Evolutionary conservation across 768 basidiomycete species (phyloP).

Genomic region (Xerocomellus intermedius): DNA sequence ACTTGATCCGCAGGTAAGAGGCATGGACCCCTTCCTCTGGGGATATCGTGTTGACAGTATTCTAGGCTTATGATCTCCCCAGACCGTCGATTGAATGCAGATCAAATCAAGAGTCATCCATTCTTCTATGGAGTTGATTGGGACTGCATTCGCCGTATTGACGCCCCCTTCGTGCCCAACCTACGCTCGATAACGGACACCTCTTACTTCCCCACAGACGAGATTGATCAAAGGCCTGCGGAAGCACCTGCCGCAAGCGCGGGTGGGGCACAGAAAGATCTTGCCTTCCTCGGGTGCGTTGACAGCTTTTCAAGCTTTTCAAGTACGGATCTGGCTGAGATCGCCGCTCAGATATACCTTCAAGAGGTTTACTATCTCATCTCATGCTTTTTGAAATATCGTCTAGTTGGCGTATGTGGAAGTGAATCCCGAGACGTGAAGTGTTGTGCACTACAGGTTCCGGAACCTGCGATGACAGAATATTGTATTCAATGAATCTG

Average conservation of each 20-base stretch:
- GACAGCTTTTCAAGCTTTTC: neutral
- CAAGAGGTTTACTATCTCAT: slow-evolving; percentile 71
- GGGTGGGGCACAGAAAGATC: slow-evolving; percentile 49
- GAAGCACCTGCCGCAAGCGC: slow-evolving; percentile 39
- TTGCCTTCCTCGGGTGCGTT: slow-evolving; percentile 65
- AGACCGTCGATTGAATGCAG: slow-evolving; percentile 73
- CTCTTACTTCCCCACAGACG: slow-evolving; percentile 97
- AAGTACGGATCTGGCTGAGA: slow-evolving; percentile 1
- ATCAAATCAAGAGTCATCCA: slow-evolving; percentile 87
- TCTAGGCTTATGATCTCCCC: slow-evolving; percentile 78
- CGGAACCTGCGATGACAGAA: neutral
- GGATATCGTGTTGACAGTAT: slow-evolving; percentile 5
- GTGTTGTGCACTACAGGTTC: neutral
- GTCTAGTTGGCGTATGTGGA: neutral
- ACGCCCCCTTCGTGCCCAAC: slow-evolving; percentile 95
- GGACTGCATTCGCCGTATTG: slow-evolving; percentile 81
- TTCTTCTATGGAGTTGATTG: slow-evolving; percentile 98
- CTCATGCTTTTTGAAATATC: slow-evolving; percentile 44
- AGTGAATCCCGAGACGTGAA: neutral
- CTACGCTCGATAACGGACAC: slow-evolving; percentile 92
- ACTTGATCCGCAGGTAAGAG: slow-evolving; percentile 75
- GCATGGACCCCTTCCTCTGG: neutral
- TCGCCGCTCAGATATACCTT: slow-evolving; percentile 61
- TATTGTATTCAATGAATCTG: neutral
- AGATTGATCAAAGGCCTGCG: slow-evolving; percentile 74